Evolutionary conservation across 2,329 filamentous ascomycete genomes (phyloP), one percentile per base, ranked within the genome.

Genomic region (Penicillium paneum): DNA sequence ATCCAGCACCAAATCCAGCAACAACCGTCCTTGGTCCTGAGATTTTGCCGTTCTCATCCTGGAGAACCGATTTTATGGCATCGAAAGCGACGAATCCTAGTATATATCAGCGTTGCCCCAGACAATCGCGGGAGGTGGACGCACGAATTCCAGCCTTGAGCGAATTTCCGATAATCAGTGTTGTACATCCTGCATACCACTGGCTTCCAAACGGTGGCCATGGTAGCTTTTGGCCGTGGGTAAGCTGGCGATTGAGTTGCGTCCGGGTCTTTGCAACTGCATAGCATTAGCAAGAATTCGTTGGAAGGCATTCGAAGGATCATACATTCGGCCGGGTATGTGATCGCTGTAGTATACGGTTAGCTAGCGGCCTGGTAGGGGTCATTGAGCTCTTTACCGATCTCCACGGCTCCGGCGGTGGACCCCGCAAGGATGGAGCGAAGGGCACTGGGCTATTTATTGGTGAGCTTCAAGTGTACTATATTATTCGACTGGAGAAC

Each of bases 141-240:
- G 57, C 82, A 92, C 91, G 87, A 60, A 97, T 95, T 56, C 91
- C 94, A 35, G 94, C 94, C 79, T 99, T 99, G 71, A 94, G 82
- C 49, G 91, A 95, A 77, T 99, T 99, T 57, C 94, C 94, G 64
- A 97, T 91, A 56, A 99, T 96, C 71, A 97, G 78, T 28, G 94
- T 97, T 43, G 94, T 97, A 78, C 94, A 99, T 35, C 94, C 94
- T 12, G 94, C 93, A 74, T 99, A 99, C 94, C 94, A 99, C 74
- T 96, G 91, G 65, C 77, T 80, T 45, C 94, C 94, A 68, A 97
- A 97, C 11, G 90, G 90, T 40, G 94, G 94, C 89, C 91, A 97
- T 49, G 93, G 91, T 29, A 97, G 83, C 78, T 96, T 97, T 79
- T 95, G 81, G 43, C 87, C 88, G 52, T 88, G 86, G 45, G 89